A percentile compares a stretch with the other conserved stretches of the same genome.
These are phyloP conservation scores for Sphaerulina musiva DNA, from an alignment of 2,329 filamentous ascomycete genomes.

Conservation along the genomic window DNA sequence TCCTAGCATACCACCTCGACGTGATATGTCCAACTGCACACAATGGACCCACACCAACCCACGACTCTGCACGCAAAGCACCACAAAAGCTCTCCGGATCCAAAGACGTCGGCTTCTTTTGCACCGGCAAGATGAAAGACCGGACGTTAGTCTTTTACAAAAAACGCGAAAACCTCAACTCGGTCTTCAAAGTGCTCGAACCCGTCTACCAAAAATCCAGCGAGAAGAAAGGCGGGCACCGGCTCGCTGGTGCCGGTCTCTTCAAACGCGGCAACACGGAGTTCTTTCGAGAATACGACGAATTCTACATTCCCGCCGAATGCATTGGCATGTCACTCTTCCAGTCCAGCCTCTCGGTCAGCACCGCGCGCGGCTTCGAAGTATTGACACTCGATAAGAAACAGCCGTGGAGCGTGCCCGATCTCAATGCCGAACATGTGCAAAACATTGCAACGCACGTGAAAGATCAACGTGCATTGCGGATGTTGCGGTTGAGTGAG, in stretches of 20 bases:
- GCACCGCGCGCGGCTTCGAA: slow-evolving; percentile 87
- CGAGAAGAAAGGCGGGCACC: slow-evolving; percentile 59
- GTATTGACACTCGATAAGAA: slow-evolving; percentile 97
- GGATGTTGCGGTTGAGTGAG: slow-evolving; percentile 93
- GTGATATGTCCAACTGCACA: slow-evolving; percentile 60
- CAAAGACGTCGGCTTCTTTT: slow-evolving; percentile 94
- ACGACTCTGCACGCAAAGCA: slow-evolving; percentile 73
- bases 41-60: slow-evolving; percentile 29
- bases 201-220: slow-evolving; percentile 90
- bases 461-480: slow-evolving; percentile 73
- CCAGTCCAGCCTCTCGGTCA: slow-evolving; percentile 86
- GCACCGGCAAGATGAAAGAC: slow-evolving; percentile 94
- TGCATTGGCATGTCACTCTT: slow-evolving; percentile 95
- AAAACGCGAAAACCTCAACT: slow-evolving; percentile 78
- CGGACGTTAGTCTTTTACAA: slow-evolving; percentile 93
- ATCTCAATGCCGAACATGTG: slow-evolving; percentile 70
- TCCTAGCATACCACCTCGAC: slow-evolving; percentile 92
- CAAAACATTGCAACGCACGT: slow-evolving; percentile 80
- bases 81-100: slow-evolving; percentile 81
- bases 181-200: slow-evolving; percentile 91
- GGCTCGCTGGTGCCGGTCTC: slow-evolving; percentile 49
- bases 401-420: slow-evolving; percentile 86
- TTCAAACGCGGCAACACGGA: slow-evolving; percentile 72
- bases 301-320: slow-evolving; percentile 95
- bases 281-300: slow-evolving; percentile 96